Evolutionary conservation across 768 basidiomycete species (phyloP).

Genomic region (Kwoniella sp.): DNA sequence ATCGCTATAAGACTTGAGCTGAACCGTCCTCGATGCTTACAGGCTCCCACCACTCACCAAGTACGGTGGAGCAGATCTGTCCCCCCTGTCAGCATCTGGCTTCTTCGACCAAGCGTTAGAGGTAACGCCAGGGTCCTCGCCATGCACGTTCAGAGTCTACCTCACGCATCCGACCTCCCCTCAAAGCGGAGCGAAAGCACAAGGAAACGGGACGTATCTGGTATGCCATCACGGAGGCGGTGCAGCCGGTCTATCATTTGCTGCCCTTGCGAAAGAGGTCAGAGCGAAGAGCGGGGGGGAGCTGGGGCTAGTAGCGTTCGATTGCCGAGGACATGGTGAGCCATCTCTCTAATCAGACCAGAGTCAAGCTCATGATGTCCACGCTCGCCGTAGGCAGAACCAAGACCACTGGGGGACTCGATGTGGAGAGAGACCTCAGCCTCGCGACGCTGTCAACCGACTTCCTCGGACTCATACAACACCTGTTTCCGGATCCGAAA

Average conservation of each 20-base stretch:
- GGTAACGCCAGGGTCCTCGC: slow-evolving; percentile 61
- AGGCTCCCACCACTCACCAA: slow-evolving; percentile 31
- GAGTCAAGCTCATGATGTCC: not conserved
- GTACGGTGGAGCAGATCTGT: slow-evolving; percentile 55
- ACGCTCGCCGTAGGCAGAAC: slow-evolving; percentile 61
- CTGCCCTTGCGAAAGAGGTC: slow-evolving; percentile 81
- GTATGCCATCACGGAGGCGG: slow-evolving; percentile 96
- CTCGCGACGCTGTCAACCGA: slow-evolving; percentile 70
- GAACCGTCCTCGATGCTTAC: no score
- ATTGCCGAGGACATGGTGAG: slow-evolving; percentile 84
- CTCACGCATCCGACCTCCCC: slow-evolving; percentile 63
- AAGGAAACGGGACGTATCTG: slow-evolving; percentile 59
- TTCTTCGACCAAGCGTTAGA: slow-evolving; percentile 79
- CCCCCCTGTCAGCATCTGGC: slow-evolving; percentile 70
- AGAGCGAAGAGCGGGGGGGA: slow-evolving; percentile 60
- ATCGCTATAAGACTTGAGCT: no score
- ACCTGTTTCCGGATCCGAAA: slow-evolving; percentile 64
- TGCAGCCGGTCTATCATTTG: slow-evolving; percentile 85
- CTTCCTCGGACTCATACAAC: slow-evolving; percentile 64
- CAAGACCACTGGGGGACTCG: slow-evolving; percentile 47
- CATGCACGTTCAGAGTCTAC: slow-evolving; percentile 72
- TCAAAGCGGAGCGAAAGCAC: not conserved
- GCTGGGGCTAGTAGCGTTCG: slow-evolving; percentile 74
- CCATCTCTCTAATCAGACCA: not conserved
- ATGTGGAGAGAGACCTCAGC: slow-evolving; percentile 57